These are phyloP conservation scores for Pseudogymnoascus sp. DNA, from an alignment of 2,329 filamentous ascomycete genomes.

Conservation along the genomic window DNA sequence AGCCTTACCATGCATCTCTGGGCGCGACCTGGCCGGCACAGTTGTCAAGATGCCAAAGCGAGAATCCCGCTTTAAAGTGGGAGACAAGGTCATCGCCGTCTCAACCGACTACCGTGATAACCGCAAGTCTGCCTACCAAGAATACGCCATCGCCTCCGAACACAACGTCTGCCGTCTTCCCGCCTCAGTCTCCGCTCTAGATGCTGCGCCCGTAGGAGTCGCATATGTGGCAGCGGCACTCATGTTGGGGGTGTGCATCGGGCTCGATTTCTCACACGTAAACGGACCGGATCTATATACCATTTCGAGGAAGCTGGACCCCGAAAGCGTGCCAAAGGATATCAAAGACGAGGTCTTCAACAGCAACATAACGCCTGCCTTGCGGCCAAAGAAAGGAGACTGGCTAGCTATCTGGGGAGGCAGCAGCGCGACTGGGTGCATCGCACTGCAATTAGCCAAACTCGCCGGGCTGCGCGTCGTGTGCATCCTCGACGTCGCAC, in stretches of 20 bases:
- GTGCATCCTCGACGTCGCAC: constrained; percentile 58
- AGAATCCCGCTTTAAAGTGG: constrained; percentile 43
- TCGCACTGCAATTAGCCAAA: constrained; percentile 61
- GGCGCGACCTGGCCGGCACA: constrained; percentile 55
- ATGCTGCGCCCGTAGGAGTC: constrained; percentile 26
- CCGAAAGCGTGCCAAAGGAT: constrained; percentile 49
- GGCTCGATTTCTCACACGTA: constrained; percentile 53
- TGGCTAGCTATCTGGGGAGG: constrained; percentile 72
- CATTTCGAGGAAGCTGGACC: constrained; percentile 41
- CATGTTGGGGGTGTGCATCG: constrained; percentile 61
- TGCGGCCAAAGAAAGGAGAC: constrained; percentile 53
- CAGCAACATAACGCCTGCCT: constrained; percentile 39
- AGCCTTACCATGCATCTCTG: constrained; percentile 25
- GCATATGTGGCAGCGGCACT: constrained; percentile 55
- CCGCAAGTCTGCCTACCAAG: constrained; percentile 26
- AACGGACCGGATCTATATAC: constrained; percentile 50
- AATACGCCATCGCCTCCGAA: constrained; percentile 45
- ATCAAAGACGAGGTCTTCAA: constrained; percentile 56
- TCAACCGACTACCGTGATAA: constrained; percentile 28
- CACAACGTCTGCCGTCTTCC: constrained; percentile 27
- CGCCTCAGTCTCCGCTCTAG: constrained; percentile 14
- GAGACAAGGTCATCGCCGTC: constrained; percentile 38
- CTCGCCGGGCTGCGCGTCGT: constrained; percentile 59
- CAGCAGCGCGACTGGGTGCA: constrained; percentile 59
- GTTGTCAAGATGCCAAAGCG: constrained; percentile 44